Conservation (phyloP, 1,139 yeast genomes). For the Suhomyces chickasaworum region DNA sequence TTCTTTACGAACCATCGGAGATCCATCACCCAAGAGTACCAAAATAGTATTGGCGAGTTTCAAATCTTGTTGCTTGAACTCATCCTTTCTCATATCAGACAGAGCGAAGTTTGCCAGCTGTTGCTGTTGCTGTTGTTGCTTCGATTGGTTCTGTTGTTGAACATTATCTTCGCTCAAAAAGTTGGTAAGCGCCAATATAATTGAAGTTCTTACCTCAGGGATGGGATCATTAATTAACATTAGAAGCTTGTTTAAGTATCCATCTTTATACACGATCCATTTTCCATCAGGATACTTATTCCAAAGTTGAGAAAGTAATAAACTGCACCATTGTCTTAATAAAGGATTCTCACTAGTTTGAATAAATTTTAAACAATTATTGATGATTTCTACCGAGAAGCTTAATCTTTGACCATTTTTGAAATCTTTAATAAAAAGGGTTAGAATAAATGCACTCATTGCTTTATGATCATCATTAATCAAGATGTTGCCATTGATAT, state of each 20-base stretch:
- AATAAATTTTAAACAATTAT: conserved; percentile 66
- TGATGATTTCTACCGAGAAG: conserved; percentile 70
- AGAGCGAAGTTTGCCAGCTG: conserved; percentile 35
- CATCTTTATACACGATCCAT: conserved; percentile 68
- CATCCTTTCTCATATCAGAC: conserved; percentile 36
- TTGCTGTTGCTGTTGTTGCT: conserved; percentile 30
- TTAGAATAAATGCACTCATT: conserved; percentile 88
- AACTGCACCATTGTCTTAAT: conserved; percentile 87
- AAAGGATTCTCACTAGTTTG: conserved; percentile 80
- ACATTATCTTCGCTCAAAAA: conserved; percentile 53
- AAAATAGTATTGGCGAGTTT: conserved; percentile 52
- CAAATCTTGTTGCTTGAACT: conserved; percentile 55
- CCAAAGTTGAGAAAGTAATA: conserved; percentile 79
- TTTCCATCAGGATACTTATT: conserved; percentile 74
- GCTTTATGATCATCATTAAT: conserved; percentile 85
- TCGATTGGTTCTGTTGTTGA: conserved; percentile 20
- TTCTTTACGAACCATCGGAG: conserved; percentile 86
- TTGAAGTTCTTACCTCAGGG: conserved; percentile 92
- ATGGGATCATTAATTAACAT: conserved; percentile 78
- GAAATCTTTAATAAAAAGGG: conserved; percentile 80
- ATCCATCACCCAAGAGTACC: conserved; percentile 74
- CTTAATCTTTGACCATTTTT: conserved; percentile 80
- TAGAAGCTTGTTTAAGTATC: conserved; percentile 58
- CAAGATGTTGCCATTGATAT: conserved; percentile 28
- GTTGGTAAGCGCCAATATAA: conserved; percentile 71